Conservation (phyloP, 768 basidiomycete genomes). For the Agaricus blazei region DNA sequence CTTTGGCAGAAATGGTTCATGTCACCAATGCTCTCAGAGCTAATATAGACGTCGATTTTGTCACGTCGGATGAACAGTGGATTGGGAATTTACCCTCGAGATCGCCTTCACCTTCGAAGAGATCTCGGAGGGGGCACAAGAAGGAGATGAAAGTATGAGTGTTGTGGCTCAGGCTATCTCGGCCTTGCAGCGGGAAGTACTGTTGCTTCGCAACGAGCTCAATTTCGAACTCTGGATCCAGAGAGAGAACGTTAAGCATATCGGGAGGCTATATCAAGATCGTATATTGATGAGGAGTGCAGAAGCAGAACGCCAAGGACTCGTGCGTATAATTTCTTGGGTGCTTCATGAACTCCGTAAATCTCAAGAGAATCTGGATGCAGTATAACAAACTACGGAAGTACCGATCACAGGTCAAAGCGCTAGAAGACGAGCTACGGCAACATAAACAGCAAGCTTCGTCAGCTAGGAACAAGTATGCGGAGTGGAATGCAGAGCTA, state of each 20-base stretch:
- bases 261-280: slow-evolving; percentile 75
- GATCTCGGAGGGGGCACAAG: background rate
- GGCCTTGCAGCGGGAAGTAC: slow-evolving; percentile 67
- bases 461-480: slow-evolving; percentile 70
- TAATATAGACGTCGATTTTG: slow-evolving; percentile 57
- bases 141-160: slow-evolving; percentile 21
- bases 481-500: slow-evolving; percentile 81
- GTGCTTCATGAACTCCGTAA: background rate
- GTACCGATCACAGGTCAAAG: slow-evolving; percentile 63
- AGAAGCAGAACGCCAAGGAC: slow-evolving; percentile 75
- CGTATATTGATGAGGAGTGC: slow-evolving; percentile 67
- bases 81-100: slow-evolving; percentile 26
- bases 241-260: slow-evolving; percentile 75
- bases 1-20: slow-evolving; percentile 71
- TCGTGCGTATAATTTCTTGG: slow-evolving; percentile 43
- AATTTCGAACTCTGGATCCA: slow-evolving; percentile 85
- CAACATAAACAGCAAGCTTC: slow-evolving; percentile 72
- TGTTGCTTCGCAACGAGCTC: slow-evolving; percentile 73
- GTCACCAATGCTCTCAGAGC: slow-evolving; percentile 72
- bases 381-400: slow-evolving; percentile 83
- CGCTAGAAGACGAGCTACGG: slow-evolving; percentile 63
- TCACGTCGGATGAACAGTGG: slow-evolving; percentile 50
- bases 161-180: slow-evolving; percentile 65
- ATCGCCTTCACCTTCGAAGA: slow-evolving; percentile 7
- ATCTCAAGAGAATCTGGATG: background rate